Conservation (phyloP, 2,329 filamentous ascomycete species). For the Spiromastix sp. region DNA sequence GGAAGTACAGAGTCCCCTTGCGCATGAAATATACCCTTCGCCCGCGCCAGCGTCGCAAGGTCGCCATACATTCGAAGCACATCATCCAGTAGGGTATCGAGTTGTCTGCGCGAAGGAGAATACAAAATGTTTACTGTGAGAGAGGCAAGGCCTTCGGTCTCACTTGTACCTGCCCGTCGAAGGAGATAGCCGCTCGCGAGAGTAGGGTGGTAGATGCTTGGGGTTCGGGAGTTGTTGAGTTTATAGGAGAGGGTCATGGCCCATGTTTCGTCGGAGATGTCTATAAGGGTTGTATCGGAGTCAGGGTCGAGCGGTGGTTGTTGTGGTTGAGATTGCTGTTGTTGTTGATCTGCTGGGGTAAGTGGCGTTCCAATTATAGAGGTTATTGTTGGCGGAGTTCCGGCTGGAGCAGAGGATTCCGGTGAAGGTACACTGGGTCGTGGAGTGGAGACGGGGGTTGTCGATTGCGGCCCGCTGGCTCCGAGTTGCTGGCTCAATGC, state of each 20-base stretch:
- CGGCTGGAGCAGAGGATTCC: constrained; percentile 31
- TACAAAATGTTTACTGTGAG: constrained; percentile 34
- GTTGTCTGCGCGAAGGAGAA: constrained; percentile 18
- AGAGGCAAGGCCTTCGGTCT: constrained; percentile 31
- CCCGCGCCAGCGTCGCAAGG: constrained; percentile 32
- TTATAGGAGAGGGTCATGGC: constrained; percentile 44
- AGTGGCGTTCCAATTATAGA: constrained; percentile 11
- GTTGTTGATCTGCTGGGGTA: constrained; percentile 9
- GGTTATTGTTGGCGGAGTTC: constrained; percentile 23
- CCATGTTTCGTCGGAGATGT: constrained; percentile 52
- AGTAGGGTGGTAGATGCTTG: constrained; percentile 26
- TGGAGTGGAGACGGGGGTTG: constrained; percentile 31
- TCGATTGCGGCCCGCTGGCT: constrained; percentile 6
- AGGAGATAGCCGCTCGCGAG: constrained; percentile 38
- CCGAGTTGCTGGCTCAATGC: constrained; percentile 23
- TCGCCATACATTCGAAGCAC: constrained; percentile 35
- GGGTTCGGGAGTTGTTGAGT: constrained; percentile 30
- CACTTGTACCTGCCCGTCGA: constrained; percentile 31
- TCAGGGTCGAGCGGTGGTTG: constrained; percentile 36
- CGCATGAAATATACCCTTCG: constrained; percentile 31
- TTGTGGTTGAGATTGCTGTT: constrained; percentile 27
- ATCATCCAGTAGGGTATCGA: constrained; percentile 30
- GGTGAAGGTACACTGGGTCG: constrained; percentile 30
- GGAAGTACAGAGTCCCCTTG: constrained; percentile 31
- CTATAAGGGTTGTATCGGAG: constrained; percentile 46